Base-by-base conservation (phyloP, 1,139 yeast genomes). In the Blastobotrys apis region DNA sequence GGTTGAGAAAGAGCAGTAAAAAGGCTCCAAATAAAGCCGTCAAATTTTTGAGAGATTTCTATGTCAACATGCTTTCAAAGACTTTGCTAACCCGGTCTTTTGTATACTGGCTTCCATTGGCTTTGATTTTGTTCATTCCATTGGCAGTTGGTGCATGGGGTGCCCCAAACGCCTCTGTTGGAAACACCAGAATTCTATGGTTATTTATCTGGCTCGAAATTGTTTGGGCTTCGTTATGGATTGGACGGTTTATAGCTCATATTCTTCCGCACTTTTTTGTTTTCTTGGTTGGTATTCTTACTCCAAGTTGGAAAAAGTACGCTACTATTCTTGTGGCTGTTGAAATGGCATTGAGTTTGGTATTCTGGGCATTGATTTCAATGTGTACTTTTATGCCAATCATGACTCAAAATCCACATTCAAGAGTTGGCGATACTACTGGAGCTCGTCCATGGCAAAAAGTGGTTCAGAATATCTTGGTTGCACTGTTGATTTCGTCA, bases 191-290 rank as follows among this genome's bases (percentile, higher is more conserved):
- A 1, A 56, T 68, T 17, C 55, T 63, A 60, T 68, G 72, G 72
- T 49, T 68, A 17, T 68, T 68, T 45, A 65, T 68, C 36, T 68
- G 72, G 72, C 53, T 66, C n/a, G 72, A 68, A 47, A 61, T 68
- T 25, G 67, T 61, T 21, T 68, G 72, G 72, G 69, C 62, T n/a
- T 53, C 69, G 5, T 51, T 66, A 33, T 67, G 64, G 60, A 49
- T 66, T n/a, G 54, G 65, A 12, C 55, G 66, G 21, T 49, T 66
- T 4, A 50, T 65, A 16, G 65, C 71, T 12, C 67, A 59, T 45
- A 49, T 62, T 41, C 44, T 66, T 27, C 72, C 72, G 2, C 48
- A 52, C 27, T 37, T 58, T 1, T 52, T 47, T 25, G 59, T 56
- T 5, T 49, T 60, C 33, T 22, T 67, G 13, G 53, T 66, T 22